Base-by-base conservation (phyloP, 139 green algal genomes). In the Chlamydomonas incerta region DNA sequence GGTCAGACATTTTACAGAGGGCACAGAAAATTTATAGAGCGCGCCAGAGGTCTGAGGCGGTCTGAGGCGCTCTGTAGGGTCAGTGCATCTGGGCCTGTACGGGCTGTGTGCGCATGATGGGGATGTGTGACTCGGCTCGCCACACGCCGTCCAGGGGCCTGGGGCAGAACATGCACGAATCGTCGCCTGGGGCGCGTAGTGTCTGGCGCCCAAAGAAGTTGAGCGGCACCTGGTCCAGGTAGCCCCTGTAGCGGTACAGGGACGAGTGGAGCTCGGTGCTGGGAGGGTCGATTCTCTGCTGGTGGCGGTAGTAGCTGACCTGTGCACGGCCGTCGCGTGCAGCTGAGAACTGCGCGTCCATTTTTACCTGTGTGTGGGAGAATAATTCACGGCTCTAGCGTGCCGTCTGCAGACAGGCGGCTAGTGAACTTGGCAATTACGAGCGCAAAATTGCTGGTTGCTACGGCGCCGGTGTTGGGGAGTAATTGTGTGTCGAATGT, bases 1-100 rank as follows among this genome's bases (percentile, higher is more conserved):
- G 70, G 70, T 76, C 70, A 76, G 70, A 76, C 70, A 76, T 76
- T 76, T 76, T 57, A 24, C 70, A 76, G 70, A 76, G 35, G 18
- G 68, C 35, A 74, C 33, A 62, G 41, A 33, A 57, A 76, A 60
- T 37, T 62, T 60, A 60, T 37, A 76, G 70, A 76, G 70, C 70
- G 8, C 70, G 23, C 35, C 26, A 76, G 41, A 76, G 70, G 13
- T 76, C 70, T 76, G 70, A 37, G 24, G 70, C 11, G 41, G 41
- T 76, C 70, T 76, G 70, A 35, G 33, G 41, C 18, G 34, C 70
- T 21, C 20, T 71, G 65, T 24, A 11, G 13, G 14, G n/a, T 37
- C 17, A 76, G 70, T 76, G 70, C 70, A 76, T 76, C 70, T 76
- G 70, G 37, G 70, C 13, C 70, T 37, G 24, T 20, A 76, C 41